Base-by-base conservation (phyloP, 148 eudicot genomes). In the Talinum fruticosum region DNA sequence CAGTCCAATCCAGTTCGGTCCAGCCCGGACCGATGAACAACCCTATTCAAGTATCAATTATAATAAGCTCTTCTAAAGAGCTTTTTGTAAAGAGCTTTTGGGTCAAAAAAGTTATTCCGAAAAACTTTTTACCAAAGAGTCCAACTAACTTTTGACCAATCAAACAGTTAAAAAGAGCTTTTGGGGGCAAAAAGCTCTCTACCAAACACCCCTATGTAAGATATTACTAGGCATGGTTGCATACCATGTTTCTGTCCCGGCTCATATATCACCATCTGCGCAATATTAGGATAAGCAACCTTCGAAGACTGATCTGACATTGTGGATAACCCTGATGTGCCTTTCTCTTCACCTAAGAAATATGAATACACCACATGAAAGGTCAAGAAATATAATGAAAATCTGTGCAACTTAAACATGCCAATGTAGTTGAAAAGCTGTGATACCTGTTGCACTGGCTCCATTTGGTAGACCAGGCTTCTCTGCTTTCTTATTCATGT, bases 171-270 rank as follows among this genome's bases (percentile, higher is more conserved):
- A n/a, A n/a, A n/a, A n/a, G n/a, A n/a, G n/a, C n/a, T n/a, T n/a
- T n/a, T n/a, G n/a, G n/a, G n/a, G n/a, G n/a, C n/a, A n/a, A n/a
- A n/a, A n/a, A n/a, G n/a, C n/a, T n/a, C n/a, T n/a, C n/a, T n/a
- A n/a, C n/a, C n/a, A n/a, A n/a, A n/a, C n/a, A n/a, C n/a, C n/a
- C n/a, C 28, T 10, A 44, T 32, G 24, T 23, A 38, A 26, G 16
- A 37, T 30, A 33, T 37, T 61, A 38, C 75, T 74, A 41, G 15
- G 65, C 34, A 69, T 32, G 75, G 71, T 32, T 68, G 19, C 86
- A 72, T 87, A 96, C 99, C 97, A 71, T 85, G 75, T 76, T 86
- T 91, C 83, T 88, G 96, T 77, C 88, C 86, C 21, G 94, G 96
- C 82, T 91, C 96, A 75, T 91, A 87, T 70, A 88, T 79, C 75